Percentiles rank a stretch among this genome's conserved stretches.
Evolutionary conservation across 805 yeast genomes (phyloP).

Genomic region (Pichia cabralensis): DNA sequence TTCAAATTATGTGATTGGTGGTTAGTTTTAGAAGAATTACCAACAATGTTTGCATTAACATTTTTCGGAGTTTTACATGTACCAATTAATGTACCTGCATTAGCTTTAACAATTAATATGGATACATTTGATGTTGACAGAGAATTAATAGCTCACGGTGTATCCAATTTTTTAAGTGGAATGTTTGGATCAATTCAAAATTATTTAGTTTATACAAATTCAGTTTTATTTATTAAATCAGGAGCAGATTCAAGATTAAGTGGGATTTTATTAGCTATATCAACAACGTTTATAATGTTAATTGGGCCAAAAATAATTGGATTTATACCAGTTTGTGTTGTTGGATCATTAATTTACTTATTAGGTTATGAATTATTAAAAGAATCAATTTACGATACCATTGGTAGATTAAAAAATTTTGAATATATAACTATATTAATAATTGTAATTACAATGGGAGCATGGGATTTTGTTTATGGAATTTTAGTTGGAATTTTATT

Average conservation of each 20-base stretch:
- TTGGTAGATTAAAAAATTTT: constrained; percentile 59
- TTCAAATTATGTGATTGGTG: constrained; percentile 68
- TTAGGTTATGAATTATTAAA: constrained; percentile 83
- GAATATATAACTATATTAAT: constrained; percentile 79
- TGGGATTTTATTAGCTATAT: constrained; percentile 79
- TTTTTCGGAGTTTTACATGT: constrained; percentile 95
- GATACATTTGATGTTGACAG: constrained; percentile 84
- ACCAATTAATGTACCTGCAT: constrained; percentile 95
- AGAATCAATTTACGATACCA: constrained; percentile 81
- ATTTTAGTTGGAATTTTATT: constrained; percentile 81
- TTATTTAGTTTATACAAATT: constrained; percentile 89
- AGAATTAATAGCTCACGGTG: constrained; percentile 91
- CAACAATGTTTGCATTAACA: constrained; percentile 91
- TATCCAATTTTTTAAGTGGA: constrained; percentile 81
- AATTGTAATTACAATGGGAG: constrained; percentile 92
- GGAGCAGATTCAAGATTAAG: constrained; percentile 89
- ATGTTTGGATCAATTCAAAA: constrained; percentile 82
- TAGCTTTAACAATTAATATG: constrained; percentile 83
- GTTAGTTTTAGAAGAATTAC: constrained; percentile 57
- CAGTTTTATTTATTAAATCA: constrained; percentile 82
- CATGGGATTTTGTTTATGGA: constrained; percentile 90
- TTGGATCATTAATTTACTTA: constrained; percentile 82
- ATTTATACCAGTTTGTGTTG: constrained; percentile 90
- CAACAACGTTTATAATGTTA: constrained; percentile 72
- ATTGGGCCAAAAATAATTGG: constrained; percentile 92